Evolutionary conservation across 169 alveolate genomes (phyloP), one percentile per base, ranked within the genome.

Genomic region (Cryptosporidium xiaoi): DNA sequence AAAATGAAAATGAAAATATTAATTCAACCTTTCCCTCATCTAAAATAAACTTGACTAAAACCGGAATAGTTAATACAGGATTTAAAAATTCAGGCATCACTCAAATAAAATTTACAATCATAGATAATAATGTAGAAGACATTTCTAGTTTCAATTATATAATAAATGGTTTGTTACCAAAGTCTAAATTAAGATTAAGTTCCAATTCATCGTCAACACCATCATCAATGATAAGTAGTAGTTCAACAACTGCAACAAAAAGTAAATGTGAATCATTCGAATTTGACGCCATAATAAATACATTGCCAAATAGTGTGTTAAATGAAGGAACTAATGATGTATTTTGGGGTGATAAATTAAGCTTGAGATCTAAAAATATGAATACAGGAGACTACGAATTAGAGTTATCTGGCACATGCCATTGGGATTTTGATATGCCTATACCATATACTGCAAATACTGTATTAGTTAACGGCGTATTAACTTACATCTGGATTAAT

Each of bases 371-470:
- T 5, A 60, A 36, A 62, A 77, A 77, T 62, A 7, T 34, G 20
- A 48, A 48, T 10, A 31, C 50, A 20, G 55, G 64, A 16, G 87
- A 77, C 0, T 77, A 34, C 48, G 60, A 60, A 27, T 15, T 51
- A 46, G 71, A 77, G 5, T n/a, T 10, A 12, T 5, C 58, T 44
- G 34, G 77, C 4, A 29, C 56, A 29, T 77, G 51, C 29, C 56
- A 58, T 40, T 77, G 87, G 87, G 87, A 77, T 16, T 77, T 77
- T 60, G 87, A 77, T 62, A 77, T 77, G 87, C 87, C 87, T 24
- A 27, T 77, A 62, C 87, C 87, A 20, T 77, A 29, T 60, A 77
- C 87, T 34, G 87, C 87, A 27, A 62, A 46, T 12, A 20, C 77
- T 34, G 87, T 77, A 18, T 18, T 77, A 40, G 64, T 77, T 58